Base-by-base conservation (phyloP, 768 basidiomycete genomes). In the Pholiota microspora region DNA sequence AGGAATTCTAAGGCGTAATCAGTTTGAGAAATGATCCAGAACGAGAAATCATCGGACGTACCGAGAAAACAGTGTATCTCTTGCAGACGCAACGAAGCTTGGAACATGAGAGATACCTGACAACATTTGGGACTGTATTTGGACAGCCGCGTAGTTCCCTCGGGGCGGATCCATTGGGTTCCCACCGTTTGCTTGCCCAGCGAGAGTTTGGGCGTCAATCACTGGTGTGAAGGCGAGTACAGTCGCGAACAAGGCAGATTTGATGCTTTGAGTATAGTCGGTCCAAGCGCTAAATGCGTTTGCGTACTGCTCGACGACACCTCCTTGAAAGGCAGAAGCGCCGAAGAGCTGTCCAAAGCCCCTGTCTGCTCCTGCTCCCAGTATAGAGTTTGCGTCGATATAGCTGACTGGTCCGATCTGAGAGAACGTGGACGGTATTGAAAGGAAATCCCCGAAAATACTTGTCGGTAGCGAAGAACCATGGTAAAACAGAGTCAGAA, bases 171-270 rank as follows among this genome's bases (percentile, higher is more conserved):
- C 64, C 50, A 78, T 73, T 1, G 68, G 68, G 49, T 74, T 77
- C 5, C 73, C 70, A 10, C 73, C 75, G 27, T 60, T 69, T 4
- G 58, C 63, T 23, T 62, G 58, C 6, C 73, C 72, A 10, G 65
- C 69, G 15, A 63, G 53, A 42, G 75, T 71, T 47, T 75, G 72
- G 2, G 68, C 65, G 16, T 69, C 50, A 2, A 64, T 64, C 12
- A 77, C 67, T 0, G 75, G 73, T 1, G 75, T 76, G 54, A 77
- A 72, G 0, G 71, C 70, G 18, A 75, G 60, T 0, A 70, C 63
- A 2, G 67, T 67, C 4, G 53, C 61, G 23, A 56, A 62, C 24
- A 73, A 46, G 4, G 68, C 59, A 8, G 60, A 58, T 23, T 51
- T 47, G 52, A 68, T 65, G 0, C 63, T 54, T 21, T 46, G 27